These are phyloP conservation scores for Capronia coronata DNA, from an alignment of 2,329 filamentous ascomycete species.

Conservation along the genomic window DNA sequence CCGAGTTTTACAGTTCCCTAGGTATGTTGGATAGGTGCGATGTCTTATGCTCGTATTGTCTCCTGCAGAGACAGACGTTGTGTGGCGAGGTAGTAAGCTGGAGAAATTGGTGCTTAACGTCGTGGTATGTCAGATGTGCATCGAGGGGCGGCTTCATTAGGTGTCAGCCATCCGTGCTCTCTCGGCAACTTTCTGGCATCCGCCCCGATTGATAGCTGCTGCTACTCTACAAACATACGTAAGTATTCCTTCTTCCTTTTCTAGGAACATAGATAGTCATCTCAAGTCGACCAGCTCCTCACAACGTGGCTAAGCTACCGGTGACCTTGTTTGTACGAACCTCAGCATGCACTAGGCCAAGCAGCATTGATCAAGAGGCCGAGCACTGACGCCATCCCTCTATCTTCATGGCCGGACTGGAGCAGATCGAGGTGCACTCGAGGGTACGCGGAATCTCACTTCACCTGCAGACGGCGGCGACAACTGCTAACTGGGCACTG, in stretches of 20 bases:
- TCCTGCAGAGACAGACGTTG: no score
- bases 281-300: neutral
- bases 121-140: conserved; percentile 6
- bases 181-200: conserved; percentile 5
- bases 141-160: neutral
- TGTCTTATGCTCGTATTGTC: no score
- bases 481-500: conserved; percentile 5
- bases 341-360: neutral
- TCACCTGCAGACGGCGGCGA: neutral
- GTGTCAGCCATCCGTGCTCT: neutral
- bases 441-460: conserved; percentile 57
- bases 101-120: neutral
- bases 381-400: neutral
- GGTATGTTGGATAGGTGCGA: no score
- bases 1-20: no score
- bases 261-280: no score
- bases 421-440: conserved; percentile 95
- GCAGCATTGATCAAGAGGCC: neutral
- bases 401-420: conserved; percentile 74
- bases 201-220: neutral
- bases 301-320: neutral
- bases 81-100: neutral
- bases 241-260: no score
- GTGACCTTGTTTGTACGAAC: neutral
- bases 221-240: no score